These are phyloP conservation scores for Dactylellina cionopaga DNA, from an alignment of 2,329 filamentous ascomycete species.

Conservation along the genomic window DNA sequence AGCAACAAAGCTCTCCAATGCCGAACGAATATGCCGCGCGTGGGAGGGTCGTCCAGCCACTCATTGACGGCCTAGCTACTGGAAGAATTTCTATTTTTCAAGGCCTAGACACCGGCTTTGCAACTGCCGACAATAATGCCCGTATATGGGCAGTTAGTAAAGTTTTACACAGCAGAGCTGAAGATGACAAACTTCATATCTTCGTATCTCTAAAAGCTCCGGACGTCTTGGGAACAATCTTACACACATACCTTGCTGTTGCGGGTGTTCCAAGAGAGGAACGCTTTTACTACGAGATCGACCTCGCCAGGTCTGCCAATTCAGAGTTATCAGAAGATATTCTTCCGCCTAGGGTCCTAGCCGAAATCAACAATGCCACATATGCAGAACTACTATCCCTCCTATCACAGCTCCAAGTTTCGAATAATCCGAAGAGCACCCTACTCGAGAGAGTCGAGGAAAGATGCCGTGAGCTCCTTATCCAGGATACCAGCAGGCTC, in stretches of 20 bases:
- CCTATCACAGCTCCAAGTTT: slow-evolving; percentile 37
- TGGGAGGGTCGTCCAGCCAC: slow-evolving; percentile 58
- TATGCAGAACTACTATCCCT: slow-evolving; percentile 42
- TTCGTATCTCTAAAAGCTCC: slow-evolving; percentile 63
- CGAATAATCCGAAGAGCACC: slow-evolving; percentile 22
- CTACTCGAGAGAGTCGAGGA: slow-evolving; percentile 34
- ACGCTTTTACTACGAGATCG: slow-evolving; percentile 61
- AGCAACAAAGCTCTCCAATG: slow-evolving; percentile 27
- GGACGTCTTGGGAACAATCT: slow-evolving; percentile 62
- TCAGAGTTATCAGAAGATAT: slow-evolving; percentile 3
- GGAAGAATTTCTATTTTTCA: slow-evolving; percentile 58
- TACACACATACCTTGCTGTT: slow-evolving; percentile 64
- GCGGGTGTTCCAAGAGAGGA: slow-evolving; percentile 61
- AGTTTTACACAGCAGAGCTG: slow-evolving; percentile 40
- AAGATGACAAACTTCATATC: slow-evolving; percentile 59
- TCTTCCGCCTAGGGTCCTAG: slow-evolving; percentile 32
- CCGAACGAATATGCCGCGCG: slow-evolving; percentile 57
- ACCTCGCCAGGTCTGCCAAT: slow-evolving; percentile 59
- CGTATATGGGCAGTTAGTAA: slow-evolving; percentile 63
- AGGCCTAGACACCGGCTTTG: slow-evolving; percentile 62
- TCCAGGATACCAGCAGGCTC: slow-evolving; percentile 33
- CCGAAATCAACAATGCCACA: slow-evolving; percentile 42
- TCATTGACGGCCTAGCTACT: slow-evolving; percentile 55
- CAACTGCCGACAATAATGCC: slow-evolving; percentile 58
- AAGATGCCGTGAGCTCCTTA: slow-evolving; percentile 26